phyloP scores from a whole-genome alignment of 2,329 filamentous ascomycete genomes.

The Dactylonectria estremocensis region DNA sequence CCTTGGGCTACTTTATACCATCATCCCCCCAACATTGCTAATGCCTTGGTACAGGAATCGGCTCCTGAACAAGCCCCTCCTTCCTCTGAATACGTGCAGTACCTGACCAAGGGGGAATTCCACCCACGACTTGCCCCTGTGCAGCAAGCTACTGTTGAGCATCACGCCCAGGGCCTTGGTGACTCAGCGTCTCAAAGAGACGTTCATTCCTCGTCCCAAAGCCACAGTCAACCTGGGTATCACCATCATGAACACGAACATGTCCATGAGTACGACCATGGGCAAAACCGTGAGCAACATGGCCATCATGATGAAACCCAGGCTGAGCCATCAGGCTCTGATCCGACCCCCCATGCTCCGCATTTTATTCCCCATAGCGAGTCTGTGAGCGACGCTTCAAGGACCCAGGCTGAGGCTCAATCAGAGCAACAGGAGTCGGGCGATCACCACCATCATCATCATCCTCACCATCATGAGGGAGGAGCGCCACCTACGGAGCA shows the following conservation, averaged over 20 bases:
- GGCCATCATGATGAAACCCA: constrained; percentile 34
- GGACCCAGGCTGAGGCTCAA: constrained; percentile 65
- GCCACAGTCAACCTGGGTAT: constrained; percentile 32
- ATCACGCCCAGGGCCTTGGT: constrained; percentile 44
- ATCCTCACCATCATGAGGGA: constrained; percentile 33
- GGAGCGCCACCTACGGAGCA: constrained; percentile 38
- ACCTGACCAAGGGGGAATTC: constrained; percentile 70
- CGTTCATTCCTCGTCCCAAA: constrained; percentile 38
- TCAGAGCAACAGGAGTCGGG: constrained; percentile 53
- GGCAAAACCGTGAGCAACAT: constrained; percentile 33
- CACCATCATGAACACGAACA: constrained; percentile 23
- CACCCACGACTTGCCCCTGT: constrained; percentile 43
- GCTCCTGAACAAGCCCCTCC: constrained; percentile 28
- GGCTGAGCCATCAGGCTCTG: constrained; percentile 36
- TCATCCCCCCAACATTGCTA: constrained; percentile 7
- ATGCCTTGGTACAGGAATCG: constrained; percentile 39
- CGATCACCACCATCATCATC: constrained; percentile 37
- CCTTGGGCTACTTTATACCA: constrained; percentile 26
- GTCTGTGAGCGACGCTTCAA: constrained; percentile 58
- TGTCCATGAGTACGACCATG: constrained; percentile 30
- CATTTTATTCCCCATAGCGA: constrained; percentile 49
- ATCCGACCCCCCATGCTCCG: constrained; percentile 38
- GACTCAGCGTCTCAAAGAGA: constrained; percentile 36
- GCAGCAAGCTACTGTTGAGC: constrained; percentile 43
- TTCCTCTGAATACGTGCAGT: constrained; percentile 61